Conservation (phyloP, 306 rosid species). For the Cicer yamashitae region DNA sequence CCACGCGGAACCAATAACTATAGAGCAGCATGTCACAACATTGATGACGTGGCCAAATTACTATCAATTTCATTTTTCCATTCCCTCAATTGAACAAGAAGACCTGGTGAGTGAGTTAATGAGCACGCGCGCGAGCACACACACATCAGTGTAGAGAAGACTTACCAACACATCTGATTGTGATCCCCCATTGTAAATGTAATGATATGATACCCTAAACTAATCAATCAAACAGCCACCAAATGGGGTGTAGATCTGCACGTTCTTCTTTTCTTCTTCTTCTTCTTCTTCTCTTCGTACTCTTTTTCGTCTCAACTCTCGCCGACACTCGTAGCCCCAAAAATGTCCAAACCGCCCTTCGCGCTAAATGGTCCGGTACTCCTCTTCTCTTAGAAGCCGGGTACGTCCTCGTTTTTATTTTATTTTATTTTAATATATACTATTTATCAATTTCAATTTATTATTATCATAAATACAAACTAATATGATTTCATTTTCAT, state of each 20-base stretch:
- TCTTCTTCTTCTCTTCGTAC: background rate
- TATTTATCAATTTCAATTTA: background rate
- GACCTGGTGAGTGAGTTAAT: slow-evolving; percentile 1
- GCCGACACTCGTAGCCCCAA: slow-evolving; percentile 63
- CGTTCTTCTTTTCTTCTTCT: background rate
- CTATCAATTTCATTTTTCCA: background rate
- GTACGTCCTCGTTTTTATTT: slow-evolving; percentile 43
- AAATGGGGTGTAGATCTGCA: slow-evolving; percentile 32
- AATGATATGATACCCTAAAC: too few species aligned
- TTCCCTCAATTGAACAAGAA: background rate
- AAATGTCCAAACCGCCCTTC: slow-evolving; percentile 81
- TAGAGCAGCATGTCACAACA: background rate
- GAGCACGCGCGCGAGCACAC: background rate
- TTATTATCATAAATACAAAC: background rate
- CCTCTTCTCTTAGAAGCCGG: slow-evolving; percentile 94
- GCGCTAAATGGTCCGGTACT: slow-evolving; percentile 87
- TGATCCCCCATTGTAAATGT: too few species aligned
- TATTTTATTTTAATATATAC: background rate
- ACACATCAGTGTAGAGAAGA: background rate
- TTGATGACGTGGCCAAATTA: slow-evolving; percentile 30
- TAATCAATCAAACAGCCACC: too few species aligned
- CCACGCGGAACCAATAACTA: slow-evolving; percentile 26
- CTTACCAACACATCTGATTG: too few species aligned
- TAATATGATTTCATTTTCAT: background rate
- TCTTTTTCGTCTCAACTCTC: slow-evolving; percentile 30